Evolutionary conservation across 2,329 filamentous ascomycete genomes (phyloP).

Genomic region (Pleomassaria siparia): DNA sequence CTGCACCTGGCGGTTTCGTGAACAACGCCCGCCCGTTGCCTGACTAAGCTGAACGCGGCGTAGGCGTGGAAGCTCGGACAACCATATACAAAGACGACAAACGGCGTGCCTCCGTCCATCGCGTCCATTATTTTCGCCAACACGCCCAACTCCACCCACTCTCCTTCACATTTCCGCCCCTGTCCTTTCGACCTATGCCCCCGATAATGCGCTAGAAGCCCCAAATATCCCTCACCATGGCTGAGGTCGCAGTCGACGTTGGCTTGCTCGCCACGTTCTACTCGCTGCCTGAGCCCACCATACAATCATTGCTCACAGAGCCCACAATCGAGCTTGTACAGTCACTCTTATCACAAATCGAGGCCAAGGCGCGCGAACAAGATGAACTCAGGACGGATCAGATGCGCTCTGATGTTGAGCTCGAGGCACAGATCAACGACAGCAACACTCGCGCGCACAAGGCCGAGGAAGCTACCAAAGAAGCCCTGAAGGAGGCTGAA

Average conservation of each 20-base stretch:
- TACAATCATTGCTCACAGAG: conserved; percentile 63
- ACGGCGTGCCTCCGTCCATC: background rate
- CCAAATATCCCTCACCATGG: conserved; percentile 51
- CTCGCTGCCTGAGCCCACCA: conserved; percentile 64
- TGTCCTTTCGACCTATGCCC: conserved; percentile 1
- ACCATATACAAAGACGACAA: background rate
- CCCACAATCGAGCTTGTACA: conserved; percentile 79
- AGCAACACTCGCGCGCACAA: conserved; percentile 81
- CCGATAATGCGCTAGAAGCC: conserved; percentile 23
- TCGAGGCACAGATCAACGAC: conserved; percentile 84
- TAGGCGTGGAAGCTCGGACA: background rate
- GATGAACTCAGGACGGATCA: conserved; percentile 85
- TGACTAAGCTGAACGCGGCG: background rate
- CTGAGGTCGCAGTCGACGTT: conserved; percentile 64
- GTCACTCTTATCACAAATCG: conserved; percentile 72
- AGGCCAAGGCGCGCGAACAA: conserved; percentile 77
- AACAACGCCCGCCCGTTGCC: background rate
- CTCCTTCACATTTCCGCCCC: conserved; percentile 24
- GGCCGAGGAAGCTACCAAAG: conserved; percentile 79
- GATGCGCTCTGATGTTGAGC: conserved; percentile 84
- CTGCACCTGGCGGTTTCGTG: background rate
- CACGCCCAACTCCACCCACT: conserved; percentile 9
- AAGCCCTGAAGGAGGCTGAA: conserved; percentile 80
- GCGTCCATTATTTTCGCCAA: background rate
- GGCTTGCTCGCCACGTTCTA: conserved; percentile 73